These are phyloP conservation scores for Aspergillus avenaceus DNA, from an alignment of 495 filamentous ascomycete species.

Conservation along the genomic window DNA sequence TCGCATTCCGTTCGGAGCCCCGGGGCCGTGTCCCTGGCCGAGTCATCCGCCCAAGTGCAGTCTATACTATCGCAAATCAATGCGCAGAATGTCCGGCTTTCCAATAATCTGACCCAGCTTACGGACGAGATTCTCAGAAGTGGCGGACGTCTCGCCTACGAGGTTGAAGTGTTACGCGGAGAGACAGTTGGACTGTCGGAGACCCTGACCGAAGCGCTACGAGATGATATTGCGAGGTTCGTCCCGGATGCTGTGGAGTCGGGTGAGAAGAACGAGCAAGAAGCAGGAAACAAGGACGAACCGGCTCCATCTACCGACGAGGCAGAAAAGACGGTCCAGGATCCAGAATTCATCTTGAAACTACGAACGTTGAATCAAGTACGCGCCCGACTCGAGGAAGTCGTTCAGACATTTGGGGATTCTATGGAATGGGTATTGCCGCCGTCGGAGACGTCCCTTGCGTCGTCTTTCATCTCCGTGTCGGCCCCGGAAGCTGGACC, in stretches of 20 bases:
- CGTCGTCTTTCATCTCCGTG: slow-evolving; percentile 76
- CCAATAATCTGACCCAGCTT: slow-evolving; percentile 77
- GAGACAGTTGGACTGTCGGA: slow-evolving; percentile 77
- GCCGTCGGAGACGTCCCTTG: slow-evolving; percentile 67
- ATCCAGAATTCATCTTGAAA: slow-evolving; percentile 69
- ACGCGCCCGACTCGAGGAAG: slow-evolving; percentile 72
- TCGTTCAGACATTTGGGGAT: slow-evolving; percentile 84
- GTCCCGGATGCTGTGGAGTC: slow-evolving; percentile 38
- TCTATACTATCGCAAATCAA: slow-evolving; percentile 79
- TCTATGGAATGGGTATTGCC: slow-evolving; percentile 92
- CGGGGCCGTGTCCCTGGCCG: slow-evolving; percentile 60
- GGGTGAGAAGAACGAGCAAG: slow-evolving; percentile 12
- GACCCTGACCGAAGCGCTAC: slow-evolving; percentile 64
- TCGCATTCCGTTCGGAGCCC: slow-evolving; percentile 35
- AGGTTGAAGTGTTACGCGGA: slow-evolving; percentile 87
- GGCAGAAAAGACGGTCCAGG: slow-evolving; percentile 18
- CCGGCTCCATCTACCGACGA: neutral
- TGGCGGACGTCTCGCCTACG: slow-evolving; percentile 82
- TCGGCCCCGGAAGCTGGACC: slow-evolving; percentile 67
- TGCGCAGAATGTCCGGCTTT: slow-evolving; percentile 78
- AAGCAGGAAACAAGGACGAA: neutral
- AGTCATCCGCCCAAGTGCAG: slow-evolving; percentile 78
- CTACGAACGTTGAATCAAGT: slow-evolving; percentile 82
- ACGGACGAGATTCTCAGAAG: slow-evolving; percentile 93
- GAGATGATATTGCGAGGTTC: slow-evolving; percentile 66